Base-by-base conservation (phyloP, 1,139 yeast species). In the Protomyces arabidopsidicola region DNA sequence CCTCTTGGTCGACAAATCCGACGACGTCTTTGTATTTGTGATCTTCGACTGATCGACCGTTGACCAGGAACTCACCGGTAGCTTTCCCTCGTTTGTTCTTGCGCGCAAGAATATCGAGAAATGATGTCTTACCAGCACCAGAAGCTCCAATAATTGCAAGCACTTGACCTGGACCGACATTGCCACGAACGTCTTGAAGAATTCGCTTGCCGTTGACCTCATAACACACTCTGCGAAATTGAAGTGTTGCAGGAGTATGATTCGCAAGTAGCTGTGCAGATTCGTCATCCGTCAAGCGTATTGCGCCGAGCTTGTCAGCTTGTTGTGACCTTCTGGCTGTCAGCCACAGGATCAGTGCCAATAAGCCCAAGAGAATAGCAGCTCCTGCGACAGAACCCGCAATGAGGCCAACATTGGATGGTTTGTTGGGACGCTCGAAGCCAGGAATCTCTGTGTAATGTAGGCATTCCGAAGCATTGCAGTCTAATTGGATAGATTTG, bases 1-100 rank as follows among this genome's bases (percentile, higher is more conserved):
- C 97, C 70, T 93, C 97, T 75, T 93, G 98, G 73, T 93, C 98
- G n/a, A 93, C 98, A 79, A 90, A 93, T 0, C 98, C 98, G 67
- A 88, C 84, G 14, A 90, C 82, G 69, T 86, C 85, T 66, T 82
- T 81, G 72, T 84, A 87, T 59, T 83, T 81, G 52, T 74, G 74
- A 22, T 68, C 70, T 14, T 66, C 38, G 3, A 70, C 68, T 12
- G 59, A 65, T 50, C 75, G 75, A 1, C 98, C 98, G 73, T 93
- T 93, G 36, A 90, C 84, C 68, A 80, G 83, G 27, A 91, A 82
- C 2, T 78, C 75, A 16, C 97, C 97, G 0, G 78, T 68, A 8
- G 84, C 81, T 0, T 69, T 69, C 1, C 98, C 98, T 48, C 85
- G 81, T 73, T 93, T 93, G 71, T 85, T 83, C 72, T 93, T 93